Conservation (phyloP, 441 rosid genomes). For the Adansonia rubrostipa region DNA sequence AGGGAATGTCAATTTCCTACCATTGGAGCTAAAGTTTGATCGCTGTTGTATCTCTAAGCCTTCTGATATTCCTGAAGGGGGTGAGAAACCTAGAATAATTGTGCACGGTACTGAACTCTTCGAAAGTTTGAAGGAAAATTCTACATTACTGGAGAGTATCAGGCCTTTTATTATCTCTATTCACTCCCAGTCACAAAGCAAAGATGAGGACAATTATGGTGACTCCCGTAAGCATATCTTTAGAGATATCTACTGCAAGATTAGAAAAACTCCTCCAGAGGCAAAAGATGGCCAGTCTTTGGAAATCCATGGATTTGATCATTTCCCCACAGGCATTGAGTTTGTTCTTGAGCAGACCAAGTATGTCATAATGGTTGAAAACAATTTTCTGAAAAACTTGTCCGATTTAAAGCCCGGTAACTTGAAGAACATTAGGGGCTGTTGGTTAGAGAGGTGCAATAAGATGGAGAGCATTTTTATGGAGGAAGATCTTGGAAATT, state of each 20-base stretch:
- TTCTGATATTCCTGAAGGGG: constrained; percentile 18
- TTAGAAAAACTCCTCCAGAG: constrained; percentile 20
- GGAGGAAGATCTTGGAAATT: constrained; percentile 30
- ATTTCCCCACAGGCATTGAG: constrained; percentile 30
- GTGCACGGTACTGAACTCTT: constrained; percentile 25
- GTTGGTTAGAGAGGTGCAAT: constrained; percentile 47
- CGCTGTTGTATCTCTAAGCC: constrained; percentile 27
- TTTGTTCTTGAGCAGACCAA: constrained; percentile 35
- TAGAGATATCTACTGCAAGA: constrained; percentile 30
- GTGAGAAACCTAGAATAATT: constrained; percentile 23
- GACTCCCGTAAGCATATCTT: constrained; percentile 23
- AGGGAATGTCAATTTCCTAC: constrained; percentile 19
- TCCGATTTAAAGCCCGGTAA: constrained; percentile 32
- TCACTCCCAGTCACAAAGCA: constrained; percentile 27
- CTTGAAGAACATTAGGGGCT: constrained; percentile 29
- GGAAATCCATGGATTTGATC: constrained; percentile 41
- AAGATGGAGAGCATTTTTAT: constrained; percentile 39
- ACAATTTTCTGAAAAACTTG: constrained; percentile 20
- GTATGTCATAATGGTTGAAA: constrained; percentile 42
- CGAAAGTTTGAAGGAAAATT: constrained; percentile 21
- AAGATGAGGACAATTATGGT: constrained; percentile 7
- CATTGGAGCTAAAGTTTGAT: constrained; percentile 31
- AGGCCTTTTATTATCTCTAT: constrained; percentile 15
- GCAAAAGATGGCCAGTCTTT: constrained; percentile 16
- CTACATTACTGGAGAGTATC: constrained; percentile 5